These are phyloP conservation scores for Verticillium isaacii DNA, from an alignment of 2,329 filamentous ascomycete genomes.

Conservation along the genomic window DNA sequence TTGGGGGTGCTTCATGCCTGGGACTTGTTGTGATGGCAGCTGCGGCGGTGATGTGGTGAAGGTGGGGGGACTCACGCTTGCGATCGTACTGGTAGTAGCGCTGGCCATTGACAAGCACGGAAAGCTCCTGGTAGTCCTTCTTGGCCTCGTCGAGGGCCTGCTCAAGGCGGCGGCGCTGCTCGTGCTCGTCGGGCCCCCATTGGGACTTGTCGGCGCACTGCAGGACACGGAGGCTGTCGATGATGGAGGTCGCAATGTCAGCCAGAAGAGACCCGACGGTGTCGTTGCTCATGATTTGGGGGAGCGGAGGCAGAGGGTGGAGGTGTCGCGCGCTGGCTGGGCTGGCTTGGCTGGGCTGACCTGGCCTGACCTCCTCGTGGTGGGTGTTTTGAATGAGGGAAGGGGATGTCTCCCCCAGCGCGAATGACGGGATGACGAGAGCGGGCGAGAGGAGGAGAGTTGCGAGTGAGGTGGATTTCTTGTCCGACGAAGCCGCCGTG, in stretches of 20 bases:
- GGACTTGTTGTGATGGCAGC: neutral
- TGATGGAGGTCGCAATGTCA: slow-evolving; percentile 49
- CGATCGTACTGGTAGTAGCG: slow-evolving; percentile 55
- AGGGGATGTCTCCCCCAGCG: neutral
- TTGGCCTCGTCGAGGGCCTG: slow-evolving; percentile 54
- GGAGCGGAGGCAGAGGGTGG: neutral
- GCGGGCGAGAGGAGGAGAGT: neutral
- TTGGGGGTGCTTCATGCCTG: neutral
- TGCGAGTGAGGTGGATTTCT: neutral
- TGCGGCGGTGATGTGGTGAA: neutral
- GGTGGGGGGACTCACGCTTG: slow-evolving; percentile 36
- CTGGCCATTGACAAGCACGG: slow-evolving; percentile 48
- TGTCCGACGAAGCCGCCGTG: neutral
- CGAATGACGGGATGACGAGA: neutral
- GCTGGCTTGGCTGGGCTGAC: neutral
- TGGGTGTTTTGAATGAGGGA: neutral
- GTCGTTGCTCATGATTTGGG: slow-evolving; percentile 33
- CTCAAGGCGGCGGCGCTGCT: slow-evolving; percentile 52
- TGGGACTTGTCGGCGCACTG: slow-evolving; percentile 53
- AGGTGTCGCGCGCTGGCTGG: neutral
- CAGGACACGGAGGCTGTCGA: slow-evolving; percentile 49
- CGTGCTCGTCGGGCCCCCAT: slow-evolving; percentile 56
- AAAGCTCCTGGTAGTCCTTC: slow-evolving; percentile 56
- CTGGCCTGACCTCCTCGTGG: neutral
- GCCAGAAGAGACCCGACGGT: slow-evolving; percentile 56